Conservation (phyloP, 1,284 basidiomycete species). For the Jaminaea rosea region DNA sequence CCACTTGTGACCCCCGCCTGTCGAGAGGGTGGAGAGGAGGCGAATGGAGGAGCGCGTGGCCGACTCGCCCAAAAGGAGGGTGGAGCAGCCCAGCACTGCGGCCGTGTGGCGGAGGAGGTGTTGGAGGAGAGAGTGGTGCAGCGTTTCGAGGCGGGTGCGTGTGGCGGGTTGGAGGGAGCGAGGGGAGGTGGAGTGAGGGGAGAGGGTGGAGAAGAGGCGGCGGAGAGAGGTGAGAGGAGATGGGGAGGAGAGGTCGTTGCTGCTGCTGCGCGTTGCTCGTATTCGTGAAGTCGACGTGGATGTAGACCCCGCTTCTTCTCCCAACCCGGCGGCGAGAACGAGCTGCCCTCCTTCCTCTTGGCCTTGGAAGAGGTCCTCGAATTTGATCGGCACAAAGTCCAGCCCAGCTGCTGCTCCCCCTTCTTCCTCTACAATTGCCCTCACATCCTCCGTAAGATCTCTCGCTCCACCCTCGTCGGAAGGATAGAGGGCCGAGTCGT, state of each 20-base stretch:
- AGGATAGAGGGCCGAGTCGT: conserved; percentile 15
- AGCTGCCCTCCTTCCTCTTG: neutral
- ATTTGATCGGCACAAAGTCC: conserved; percentile 18
- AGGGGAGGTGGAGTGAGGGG: conserved; percentile 13
- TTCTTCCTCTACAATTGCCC: conserved; percentile 19
- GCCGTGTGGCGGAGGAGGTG: conserved; percentile 22
- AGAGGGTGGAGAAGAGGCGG: conserved; percentile 14
- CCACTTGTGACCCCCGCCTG: conserved; percentile 38
- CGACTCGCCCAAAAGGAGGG: conserved; percentile 27
- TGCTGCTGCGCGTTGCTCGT: conserved; percentile 4
- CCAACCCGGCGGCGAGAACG: neutral
- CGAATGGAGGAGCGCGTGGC: conserved; percentile 28
- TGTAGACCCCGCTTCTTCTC: neutral
- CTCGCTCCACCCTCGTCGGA: no score
- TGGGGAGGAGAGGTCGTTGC: conserved; percentile 1
- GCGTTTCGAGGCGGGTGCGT: conserved; percentile 31
- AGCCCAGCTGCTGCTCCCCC: conserved; percentile 13
- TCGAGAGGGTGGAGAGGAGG: conserved; percentile 29
- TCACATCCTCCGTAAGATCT: conserved; percentile 13
- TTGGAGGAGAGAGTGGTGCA: conserved; percentile 22
- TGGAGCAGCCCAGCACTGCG: conserved; percentile 13
- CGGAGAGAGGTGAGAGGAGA: conserved; percentile 3
- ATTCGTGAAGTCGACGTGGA: conserved; percentile 2
- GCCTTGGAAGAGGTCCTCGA: conserved; percentile 20
- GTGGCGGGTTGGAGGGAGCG: conserved; percentile 21